Base-by-base conservation (phyloP, 176 grass and related monocot species). In the Cenchrus americanus region DNA sequence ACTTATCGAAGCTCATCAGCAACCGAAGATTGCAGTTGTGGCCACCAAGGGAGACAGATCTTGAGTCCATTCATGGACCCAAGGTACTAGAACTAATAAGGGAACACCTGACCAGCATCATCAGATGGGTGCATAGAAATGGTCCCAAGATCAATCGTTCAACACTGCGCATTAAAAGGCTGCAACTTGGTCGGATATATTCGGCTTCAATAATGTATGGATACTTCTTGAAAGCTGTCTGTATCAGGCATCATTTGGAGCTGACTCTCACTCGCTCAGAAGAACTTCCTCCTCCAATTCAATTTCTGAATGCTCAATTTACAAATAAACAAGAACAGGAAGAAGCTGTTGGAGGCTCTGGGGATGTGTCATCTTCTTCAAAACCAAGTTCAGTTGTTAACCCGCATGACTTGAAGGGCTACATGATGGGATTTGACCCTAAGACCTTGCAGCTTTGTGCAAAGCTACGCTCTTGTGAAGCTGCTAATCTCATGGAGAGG, bases 191-290 rank as follows among this genome's bases (percentile, higher is more conserved):
- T 43, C 80, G 64, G 40, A 86, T 87, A 58, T 92, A 92, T 81
- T 89, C 84, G 14, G 76, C 91, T n/a, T 92, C 87, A 65, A 72
- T 89, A 83, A 87, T 89, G 80, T 92, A 84, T 81, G 87, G 91
- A 34, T 89, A 92, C 27, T 89, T 92, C 18, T 63, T 92, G 62
- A 92, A 92, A 72, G 86, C 90, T 62, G 80, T 89, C 24, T 73
- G 54, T 69, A 9, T 84, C 62, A 86, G 87, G 76, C 87, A 86
- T 89, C 64, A 50, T n/a, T 75, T 92, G 71, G 87, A 92, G 55
- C 71, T 87, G 23, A 87, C 41, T 66, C 71, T 89, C 51, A 76
- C 66, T 79, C 62, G 8, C 34, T 74, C 86, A 22, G 66, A 88
- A 69, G 86, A 86, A 80, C 30, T 8, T 78, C 48, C 7, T 58